Evolutionary conservation across 148 eudicot genomes (phyloP), one percentile per base, ranked within the genome.

Genomic region (Cornus florida): DNA sequence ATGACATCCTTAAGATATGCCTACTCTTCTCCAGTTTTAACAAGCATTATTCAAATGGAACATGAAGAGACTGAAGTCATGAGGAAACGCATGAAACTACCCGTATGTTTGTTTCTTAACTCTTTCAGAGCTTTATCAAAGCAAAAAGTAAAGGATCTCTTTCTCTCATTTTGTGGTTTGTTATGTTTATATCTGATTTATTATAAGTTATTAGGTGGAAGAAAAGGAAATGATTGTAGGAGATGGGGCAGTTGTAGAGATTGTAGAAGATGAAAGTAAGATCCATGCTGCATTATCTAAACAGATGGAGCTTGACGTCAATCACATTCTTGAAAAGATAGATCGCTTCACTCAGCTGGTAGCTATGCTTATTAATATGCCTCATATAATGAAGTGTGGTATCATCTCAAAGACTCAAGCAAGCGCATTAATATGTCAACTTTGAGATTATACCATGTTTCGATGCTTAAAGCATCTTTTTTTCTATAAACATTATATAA

Each of bases 321-420:
- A 73, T 87, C 81, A 79, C 79, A 90, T 92, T 80, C 93, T 84
- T 76, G 97, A 94, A 73, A 91, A 90, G 87, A 91, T 94, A 70
- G 84, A 91, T 66, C 84, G 82, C 77, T 92, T 90, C 76, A 92
- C 95, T 88, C 88, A 87, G 79, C 86, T 84, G 95, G 98, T 92
- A 91, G 22, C 38, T 67, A 70, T 53, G 53, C 73, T 72, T 77
- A 78, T 57, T 23, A 60, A 53, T 66, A 46, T 59, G 11, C 6
- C 39, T 59, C 19, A 62, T 39, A 9, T 38, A 24, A 41, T 80
- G 46, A 11, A 69, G 74, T 46, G 9, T 43, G 70, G 23, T n/a
- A 69, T 39, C 39, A 56, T 70, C 79, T 50, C 65, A 67, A 67
- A 77, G 38, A 43, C 48, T 41, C 43, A 31, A 67, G 41, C 39